Conservation (phyloP, 805 yeast genomes). For the Candida sithepensis region DNA sequence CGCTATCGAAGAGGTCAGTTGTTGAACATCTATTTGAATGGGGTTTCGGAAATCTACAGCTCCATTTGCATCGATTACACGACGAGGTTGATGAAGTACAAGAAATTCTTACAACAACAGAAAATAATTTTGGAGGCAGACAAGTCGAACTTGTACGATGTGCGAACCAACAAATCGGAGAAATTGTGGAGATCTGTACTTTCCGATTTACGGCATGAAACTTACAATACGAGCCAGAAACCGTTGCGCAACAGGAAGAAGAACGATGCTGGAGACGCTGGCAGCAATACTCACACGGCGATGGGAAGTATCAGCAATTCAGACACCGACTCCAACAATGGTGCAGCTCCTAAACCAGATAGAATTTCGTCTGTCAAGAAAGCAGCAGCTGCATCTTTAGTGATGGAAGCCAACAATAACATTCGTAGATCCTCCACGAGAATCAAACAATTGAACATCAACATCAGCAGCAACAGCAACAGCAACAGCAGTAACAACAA, state of each 20-base stretch:
- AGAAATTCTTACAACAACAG: conserved; percentile 31
- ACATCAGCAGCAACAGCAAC: too few species aligned
- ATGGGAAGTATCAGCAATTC: neutral
- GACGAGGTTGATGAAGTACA: conserved; percentile 29
- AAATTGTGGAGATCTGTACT: conserved; percentile 29
- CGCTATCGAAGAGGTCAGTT: conserved; percentile 25
- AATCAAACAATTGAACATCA: conserved; percentile 4
- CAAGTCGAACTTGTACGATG: conserved; percentile 25
- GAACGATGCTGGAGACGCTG: neutral
- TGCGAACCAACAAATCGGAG: conserved; percentile 28
- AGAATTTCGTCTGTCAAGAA: conserved; percentile 3
- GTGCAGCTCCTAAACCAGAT: conserved; percentile 14
- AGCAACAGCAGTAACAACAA: too few species aligned
- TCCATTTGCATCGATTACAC: conserved; percentile 25
- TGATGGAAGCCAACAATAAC: neutral
- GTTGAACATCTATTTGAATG: conserved; percentile 22
- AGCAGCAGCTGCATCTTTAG: neutral
- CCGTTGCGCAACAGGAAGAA: neutral
- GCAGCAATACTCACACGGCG: neutral
- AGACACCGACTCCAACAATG: conserved; percentile 2
- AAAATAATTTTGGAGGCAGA: conserved; percentile 21
- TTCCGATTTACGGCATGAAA: conserved; percentile 3
- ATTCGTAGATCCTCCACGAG: conserved; percentile 7
- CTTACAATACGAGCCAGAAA: neutral
- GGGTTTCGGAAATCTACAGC: conserved; percentile 25